These are phyloP conservation scores for Penicillium sp. DNA, from an alignment of 2,329 filamentous ascomycete genomes.

Conservation along the genomic window DNA sequence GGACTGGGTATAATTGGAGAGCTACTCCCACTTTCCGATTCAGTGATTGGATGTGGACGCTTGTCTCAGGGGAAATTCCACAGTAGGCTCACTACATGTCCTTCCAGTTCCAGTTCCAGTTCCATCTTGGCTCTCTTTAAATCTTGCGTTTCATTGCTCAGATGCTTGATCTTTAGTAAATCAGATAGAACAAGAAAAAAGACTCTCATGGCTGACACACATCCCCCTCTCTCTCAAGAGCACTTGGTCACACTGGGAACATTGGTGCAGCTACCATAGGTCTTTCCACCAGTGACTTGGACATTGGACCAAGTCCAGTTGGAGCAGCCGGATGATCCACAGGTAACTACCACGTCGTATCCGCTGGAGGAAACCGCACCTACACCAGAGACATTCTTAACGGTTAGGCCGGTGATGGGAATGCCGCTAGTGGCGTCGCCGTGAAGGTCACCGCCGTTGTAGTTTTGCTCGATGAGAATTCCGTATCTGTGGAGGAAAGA, in stretches of 20 bases:
- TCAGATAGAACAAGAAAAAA: too few relatives aligned
- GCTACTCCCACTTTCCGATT: too few relatives aligned
- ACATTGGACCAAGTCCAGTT: constrained; percentile 46
- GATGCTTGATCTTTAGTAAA: too few relatives aligned
- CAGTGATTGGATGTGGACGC: too few relatives aligned
- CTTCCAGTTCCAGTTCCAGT: too few relatives aligned
- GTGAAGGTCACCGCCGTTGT: constrained; percentile 42
- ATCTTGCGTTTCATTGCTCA: too few relatives aligned
- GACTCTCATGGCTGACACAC: too few relatives aligned
- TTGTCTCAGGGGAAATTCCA: too few relatives aligned
- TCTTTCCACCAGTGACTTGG: constrained; percentile 48
- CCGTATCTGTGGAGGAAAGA: constrained; percentile 37
- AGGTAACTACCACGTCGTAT: constrained; percentile 49
- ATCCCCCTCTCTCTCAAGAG: constrained; percentile 6
- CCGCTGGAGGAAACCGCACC: constrained; percentile 28
- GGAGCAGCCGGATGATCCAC: constrained; percentile 46
- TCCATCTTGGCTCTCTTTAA: too few relatives aligned
- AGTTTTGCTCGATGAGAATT: constrained; percentile 50
- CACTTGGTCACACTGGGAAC: constrained; percentile 34
- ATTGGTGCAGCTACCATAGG: constrained; percentile 37
- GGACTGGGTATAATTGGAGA: too few relatives aligned
- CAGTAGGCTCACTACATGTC: too few relatives aligned
- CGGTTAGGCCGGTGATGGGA: constrained; percentile 33
- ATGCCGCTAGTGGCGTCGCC: constrained; percentile 36
- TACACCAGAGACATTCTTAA: constrained; percentile 31